Base-by-base conservation (phyloP, 306 rosid species). In the Cicer pinnatifidum region DNA sequence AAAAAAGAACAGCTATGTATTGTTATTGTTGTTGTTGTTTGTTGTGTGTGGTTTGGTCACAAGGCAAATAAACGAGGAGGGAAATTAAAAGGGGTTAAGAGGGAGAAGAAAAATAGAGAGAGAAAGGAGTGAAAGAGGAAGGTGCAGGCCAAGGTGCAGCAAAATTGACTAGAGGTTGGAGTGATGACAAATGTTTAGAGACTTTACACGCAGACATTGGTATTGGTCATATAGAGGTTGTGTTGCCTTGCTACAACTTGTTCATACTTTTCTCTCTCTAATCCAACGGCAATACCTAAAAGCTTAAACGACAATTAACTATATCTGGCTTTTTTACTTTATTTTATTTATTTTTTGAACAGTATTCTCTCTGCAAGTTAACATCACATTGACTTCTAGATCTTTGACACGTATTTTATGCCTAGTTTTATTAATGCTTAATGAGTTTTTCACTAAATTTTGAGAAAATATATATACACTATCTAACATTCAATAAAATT, bases 221-320 rank as follows among this genome's bases (percentile, higher is more conserved):
- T 28, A 9, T 57, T 11, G 76, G 82, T 84, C 86, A 75, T 84
- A 81, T 47, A 72, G 35, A 72, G 72, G 48, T 12, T 20, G 39
- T 20, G 39, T n/a, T 8, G 6, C 20, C 7, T 50, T 8, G n/a
- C 3, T 6, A 12, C 35, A n/a, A 37, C 44, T 53, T 33, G 48
- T 10, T 38, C 4, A 38, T 11, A 6, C 48, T 10, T 43, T 43
- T 56, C 77, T 72, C 71, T 66, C 0, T 52, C 37, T 16, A 51
- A 41, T 64, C 69, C 79, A 80, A 87, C 96, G 85, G 86, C 92
- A 81, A 85, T 88, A 86, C 89, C 92, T 82, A 78, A 84, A 78
- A 43, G 40, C 78, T 73, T 48, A 67, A 20, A 69, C 69, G 51
- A 78, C 89, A 75, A 81, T 41, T 65, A 33, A 83, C 56, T 52